A percentile compares a stretch with the other conserved stretches of the same genome.
phyloP scores from a whole-genome alignment of 768 basidiomycete genomes.

The Lentinula aciculospora region DNA sequence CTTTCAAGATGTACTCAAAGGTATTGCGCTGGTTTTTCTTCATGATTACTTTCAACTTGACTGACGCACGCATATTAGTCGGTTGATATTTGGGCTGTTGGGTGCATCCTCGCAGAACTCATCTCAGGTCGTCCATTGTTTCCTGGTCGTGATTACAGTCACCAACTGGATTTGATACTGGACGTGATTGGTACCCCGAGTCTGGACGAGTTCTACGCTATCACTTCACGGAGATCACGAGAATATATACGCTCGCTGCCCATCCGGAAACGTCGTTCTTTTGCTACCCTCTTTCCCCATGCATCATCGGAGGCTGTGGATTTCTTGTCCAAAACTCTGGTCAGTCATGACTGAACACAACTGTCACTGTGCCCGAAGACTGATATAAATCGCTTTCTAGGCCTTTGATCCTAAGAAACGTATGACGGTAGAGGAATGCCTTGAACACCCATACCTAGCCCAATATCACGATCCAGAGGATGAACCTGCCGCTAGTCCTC shows the following conservation, averaged over 20 bases:
- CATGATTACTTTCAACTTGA: slow-evolving; percentile 8
- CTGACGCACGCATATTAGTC: slow-evolving; percentile 29
- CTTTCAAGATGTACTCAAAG: slow-evolving; percentile 85
- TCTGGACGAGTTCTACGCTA: slow-evolving; percentile 87
- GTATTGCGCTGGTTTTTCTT: slow-evolving; percentile 22
- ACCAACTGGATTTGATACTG: slow-evolving; percentile 84
- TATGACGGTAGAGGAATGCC: slow-evolving; percentile 74
- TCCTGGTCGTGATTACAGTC: slow-evolving; percentile 83
- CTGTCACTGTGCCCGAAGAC: neutral
- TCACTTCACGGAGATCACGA: slow-evolving; percentile 76
- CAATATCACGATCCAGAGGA: slow-evolving; percentile 89
- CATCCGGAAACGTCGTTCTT: slow-evolving; percentile 70
- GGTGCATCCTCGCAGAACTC: slow-evolving; percentile 78
- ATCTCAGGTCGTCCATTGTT: slow-evolving; percentile 78
- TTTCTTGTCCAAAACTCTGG: slow-evolving; percentile 67
- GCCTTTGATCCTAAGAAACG: slow-evolving; percentile 89
- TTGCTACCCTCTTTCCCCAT: slow-evolving; percentile 70
- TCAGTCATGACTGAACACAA: slow-evolving; percentile 18
- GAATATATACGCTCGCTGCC: slow-evolving; percentile 87
- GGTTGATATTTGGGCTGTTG: slow-evolving; percentile 74
- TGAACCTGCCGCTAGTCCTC: slow-evolving; percentile 73
- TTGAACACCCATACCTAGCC: slow-evolving; percentile 76
- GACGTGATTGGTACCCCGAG: slow-evolving; percentile 89
- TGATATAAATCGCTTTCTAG: slow-evolving; percentile 20
- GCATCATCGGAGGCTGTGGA: slow-evolving; percentile 70